Base-by-base conservation (phyloP, 73 alveolate species). In the Symbiodinium pilosum region DNA sequence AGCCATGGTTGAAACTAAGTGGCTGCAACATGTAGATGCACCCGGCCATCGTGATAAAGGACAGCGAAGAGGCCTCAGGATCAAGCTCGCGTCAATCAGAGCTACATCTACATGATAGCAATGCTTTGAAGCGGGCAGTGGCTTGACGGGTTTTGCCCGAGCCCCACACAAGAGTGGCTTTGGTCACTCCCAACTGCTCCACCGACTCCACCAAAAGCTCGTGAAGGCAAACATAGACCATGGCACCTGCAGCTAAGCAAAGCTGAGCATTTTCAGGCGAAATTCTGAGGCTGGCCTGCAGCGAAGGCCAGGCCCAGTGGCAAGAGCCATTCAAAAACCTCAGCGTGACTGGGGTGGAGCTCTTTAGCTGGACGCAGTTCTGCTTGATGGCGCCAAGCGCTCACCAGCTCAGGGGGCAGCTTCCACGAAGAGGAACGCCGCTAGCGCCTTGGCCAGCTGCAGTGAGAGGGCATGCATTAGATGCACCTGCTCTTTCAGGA, bases 181-280 rank as follows among this genome's bases (percentile, higher is more conserved):
- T 91, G 87, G 51, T 71, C 40, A 91, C 87, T 26, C 98, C 98
- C 93, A 93, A 43, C 59, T 93, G 98, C 71, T 93, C 98, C 83
- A 93, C 86, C n/a, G 98, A 73, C 84, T 93, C 98, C 42, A 77
- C 84, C 92, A 93, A 38, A 38, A 93, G 68, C 84, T 93, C 98
- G 84, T 93, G 98, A 51, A 93, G 54, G 81, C 98, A 47, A 32
- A 93, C 98, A 43, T 93, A 93, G 92, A 93, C 92, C 98, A 93
- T 93, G 56, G 98, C 98, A 8, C 98, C 98, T 77, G 30, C 83
- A 68, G 34, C 83, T 14, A 16, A 68, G 39, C 41, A 21, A 68
- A n/a, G 21, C 6, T 14, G 14, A 47, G 59, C 21, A 47, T 47
- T 47, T 47, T 14, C 6, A 47, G n/a, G n/a, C n/a, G 68, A 51